phyloP scores from a whole-genome alignment of 176 grass and related monocot genomes.

The Ananas comosus region DNA sequence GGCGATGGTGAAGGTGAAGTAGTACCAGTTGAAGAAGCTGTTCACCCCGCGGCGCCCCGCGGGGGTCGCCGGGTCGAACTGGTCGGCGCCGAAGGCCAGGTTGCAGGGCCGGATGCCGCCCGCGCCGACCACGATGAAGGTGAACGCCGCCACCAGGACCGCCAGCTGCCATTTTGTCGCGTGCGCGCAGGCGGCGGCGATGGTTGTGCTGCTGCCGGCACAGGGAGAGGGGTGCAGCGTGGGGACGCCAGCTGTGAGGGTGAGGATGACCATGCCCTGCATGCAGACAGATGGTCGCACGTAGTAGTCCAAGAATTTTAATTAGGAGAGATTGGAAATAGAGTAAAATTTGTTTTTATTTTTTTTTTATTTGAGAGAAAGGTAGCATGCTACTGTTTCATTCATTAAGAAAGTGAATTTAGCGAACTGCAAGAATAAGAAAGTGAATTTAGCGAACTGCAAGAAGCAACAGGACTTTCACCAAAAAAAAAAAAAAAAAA shows the following conservation, averaged over 20 bases:
- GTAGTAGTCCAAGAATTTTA: background rate
- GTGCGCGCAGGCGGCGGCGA: slow-evolving; percentile 8
- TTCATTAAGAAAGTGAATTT: too few species aligned
- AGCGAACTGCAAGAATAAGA: too few species aligned
- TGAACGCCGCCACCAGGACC: slow-evolving; percentile 8
- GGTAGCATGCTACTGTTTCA: too few species aligned
- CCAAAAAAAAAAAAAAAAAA: too few species aligned
- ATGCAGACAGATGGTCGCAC: background rate
- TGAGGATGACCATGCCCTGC: slow-evolving; percentile 51
- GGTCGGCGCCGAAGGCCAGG: slow-evolving; percentile 76
- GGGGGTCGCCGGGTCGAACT: slow-evolving; percentile 40
- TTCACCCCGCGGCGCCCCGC: slow-evolving; percentile 8
- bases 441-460: too few species aligned
- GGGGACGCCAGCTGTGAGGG: slow-evolving; percentile 43
- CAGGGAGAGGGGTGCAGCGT: slow-evolving; percentile 36
- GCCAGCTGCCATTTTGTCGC: slow-evolving; percentile 22
- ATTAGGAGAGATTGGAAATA: background rate
- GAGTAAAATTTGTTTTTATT: too few species aligned
- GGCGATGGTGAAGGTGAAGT: slow-evolving; percentile 64
- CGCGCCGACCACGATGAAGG: background rate
- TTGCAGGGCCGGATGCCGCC: slow-evolving; percentile 77
- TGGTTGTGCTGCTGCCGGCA: background rate
- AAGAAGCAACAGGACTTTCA: too few species aligned
- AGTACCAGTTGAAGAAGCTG: slow-evolving; percentile 50
- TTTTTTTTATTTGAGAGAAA: too few species aligned